Evolutionary conservation across 208 protist species (phyloP).

Genomic region (Trypanosomatidae sp.): DNA sequence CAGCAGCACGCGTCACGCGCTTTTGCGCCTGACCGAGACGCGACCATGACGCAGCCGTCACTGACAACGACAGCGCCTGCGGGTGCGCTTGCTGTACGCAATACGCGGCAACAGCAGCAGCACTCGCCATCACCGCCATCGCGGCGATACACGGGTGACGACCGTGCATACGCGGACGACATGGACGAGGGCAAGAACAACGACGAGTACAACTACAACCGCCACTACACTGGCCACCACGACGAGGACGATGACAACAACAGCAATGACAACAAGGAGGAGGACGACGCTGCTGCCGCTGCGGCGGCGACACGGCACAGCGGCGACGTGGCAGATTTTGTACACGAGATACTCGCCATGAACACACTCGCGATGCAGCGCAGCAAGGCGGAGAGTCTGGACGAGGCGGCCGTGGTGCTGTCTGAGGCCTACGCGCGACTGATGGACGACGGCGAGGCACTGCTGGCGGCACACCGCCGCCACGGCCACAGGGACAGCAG

Average conservation of each 20-base stretch:
- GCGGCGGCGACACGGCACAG: too few relatives aligned
- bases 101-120: background rate
- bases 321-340: conserved; percentile 16
- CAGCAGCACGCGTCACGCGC: too few relatives aligned
- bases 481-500: background rate
- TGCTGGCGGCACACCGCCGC: conserved; percentile 5
- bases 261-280: background rate
- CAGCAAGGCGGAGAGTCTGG: conserved; percentile 24
- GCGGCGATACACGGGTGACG: background rate
- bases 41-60: too few relatives aligned
- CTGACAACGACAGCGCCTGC: too few relatives aligned
- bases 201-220: background rate
- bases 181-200: background rate
- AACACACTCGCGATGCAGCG: conserved; percentile 78
- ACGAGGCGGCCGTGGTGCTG: conserved; percentile 36
- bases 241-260: conserved; percentile 1
- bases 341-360: conserved; percentile 65
- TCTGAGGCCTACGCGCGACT: conserved; percentile 44
- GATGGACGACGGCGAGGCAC: conserved; percentile 9
- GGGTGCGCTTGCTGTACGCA: too few relatives aligned
- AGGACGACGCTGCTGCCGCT: too few relatives aligned
- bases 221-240: background rate
- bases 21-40: too few relatives aligned
- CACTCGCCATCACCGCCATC: background rate
- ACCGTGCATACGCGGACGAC: background rate